Evolutionary conservation across 2,329 filamentous ascomycete genomes (phyloP).

Genomic region (Colletotrichum salicis): DNA sequence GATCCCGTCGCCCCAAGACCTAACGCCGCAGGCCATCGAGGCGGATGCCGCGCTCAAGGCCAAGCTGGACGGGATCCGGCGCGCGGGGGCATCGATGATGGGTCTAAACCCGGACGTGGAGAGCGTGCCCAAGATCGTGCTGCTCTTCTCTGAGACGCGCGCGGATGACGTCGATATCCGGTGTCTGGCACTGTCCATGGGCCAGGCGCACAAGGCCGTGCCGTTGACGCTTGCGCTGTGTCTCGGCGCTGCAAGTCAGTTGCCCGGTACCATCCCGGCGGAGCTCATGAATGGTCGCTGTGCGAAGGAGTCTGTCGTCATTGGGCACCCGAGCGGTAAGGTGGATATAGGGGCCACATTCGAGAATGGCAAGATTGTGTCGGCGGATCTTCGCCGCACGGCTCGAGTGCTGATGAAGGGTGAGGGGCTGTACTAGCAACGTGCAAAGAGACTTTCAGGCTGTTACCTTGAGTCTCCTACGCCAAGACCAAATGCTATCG

Average conservation of each 20-base stretch:
- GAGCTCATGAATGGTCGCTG: conserved; percentile 40
- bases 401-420: conserved; percentile 62
- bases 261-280: conserved; percentile 55
- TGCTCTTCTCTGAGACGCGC: conserved; percentile 49
- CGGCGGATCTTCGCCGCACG: conserved; percentile 58
- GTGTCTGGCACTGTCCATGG: conserved; percentile 59
- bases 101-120: conserved; percentile 49
- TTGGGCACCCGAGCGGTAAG: conserved; percentile 59
- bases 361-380: conserved; percentile 52
- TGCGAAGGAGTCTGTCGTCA: conserved; percentile 46
- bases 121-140: conserved; percentile 57
- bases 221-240: conserved; percentile 54
- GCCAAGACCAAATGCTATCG: too few relatives aligned
- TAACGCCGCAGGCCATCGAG: conserved; percentile 45
- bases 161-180: conserved; percentile 50
- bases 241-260: conserved; percentile 50
- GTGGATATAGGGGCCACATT: conserved; percentile 58
- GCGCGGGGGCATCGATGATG: conserved; percentile 50
- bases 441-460: not conserved
- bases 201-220: conserved; percentile 56
- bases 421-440: conserved; percentile 53
- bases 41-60: conserved; percentile 43
- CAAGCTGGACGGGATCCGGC: conserved; percentile 49
- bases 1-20: conserved; percentile 29
- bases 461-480: too few relatives aligned